Evolutionary conservation across 2,329 filamentous ascomycete genomes (phyloP).

Genomic region (Curvularia eragrostidis): DNA sequence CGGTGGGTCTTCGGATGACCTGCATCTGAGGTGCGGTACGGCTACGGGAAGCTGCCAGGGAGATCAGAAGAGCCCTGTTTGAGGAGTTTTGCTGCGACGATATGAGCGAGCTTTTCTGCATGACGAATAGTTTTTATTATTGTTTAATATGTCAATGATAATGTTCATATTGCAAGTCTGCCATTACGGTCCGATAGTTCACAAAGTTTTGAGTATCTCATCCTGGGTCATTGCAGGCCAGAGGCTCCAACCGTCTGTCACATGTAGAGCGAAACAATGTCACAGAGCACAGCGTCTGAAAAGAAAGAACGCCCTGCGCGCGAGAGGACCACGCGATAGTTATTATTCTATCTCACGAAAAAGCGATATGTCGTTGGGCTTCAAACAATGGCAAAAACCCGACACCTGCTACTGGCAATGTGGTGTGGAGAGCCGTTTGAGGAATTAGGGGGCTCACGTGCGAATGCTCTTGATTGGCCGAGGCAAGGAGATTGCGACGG

Average conservation of each 20-base stretch:
- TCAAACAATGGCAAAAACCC: neutral
- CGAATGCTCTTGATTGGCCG: conserved; percentile 10
- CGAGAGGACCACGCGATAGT: neutral
- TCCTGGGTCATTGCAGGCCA: neutral
- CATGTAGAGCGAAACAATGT: neutral
- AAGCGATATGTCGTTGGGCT: neutral
- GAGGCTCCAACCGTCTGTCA: neutral
- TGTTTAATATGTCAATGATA: neutral
- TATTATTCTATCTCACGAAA: neutral
- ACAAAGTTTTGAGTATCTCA: neutral
- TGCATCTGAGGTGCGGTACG: conserved; percentile 59
- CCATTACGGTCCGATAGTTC: neutral
- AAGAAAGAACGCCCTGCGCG: neutral
- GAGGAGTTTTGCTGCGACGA: neutral
- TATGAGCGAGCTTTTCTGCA: neutral
- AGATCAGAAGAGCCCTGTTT: conserved; percentile 35
- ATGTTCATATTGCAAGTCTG: no score
- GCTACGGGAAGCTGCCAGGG: conserved; percentile 34
- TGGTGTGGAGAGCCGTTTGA: neutral
- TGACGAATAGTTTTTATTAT: neutral
- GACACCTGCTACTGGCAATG: neutral
- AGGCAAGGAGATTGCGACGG: conserved; percentile 9
- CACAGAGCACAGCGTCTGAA: neutral
- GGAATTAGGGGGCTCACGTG: neutral
- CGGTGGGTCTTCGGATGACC: conserved; percentile 63